A percentile compares a stretch with the other conserved stretches of the same genome.
Conservation (phyloP, 345 rosid species). For the Hirschfeldia incana region DNA sequence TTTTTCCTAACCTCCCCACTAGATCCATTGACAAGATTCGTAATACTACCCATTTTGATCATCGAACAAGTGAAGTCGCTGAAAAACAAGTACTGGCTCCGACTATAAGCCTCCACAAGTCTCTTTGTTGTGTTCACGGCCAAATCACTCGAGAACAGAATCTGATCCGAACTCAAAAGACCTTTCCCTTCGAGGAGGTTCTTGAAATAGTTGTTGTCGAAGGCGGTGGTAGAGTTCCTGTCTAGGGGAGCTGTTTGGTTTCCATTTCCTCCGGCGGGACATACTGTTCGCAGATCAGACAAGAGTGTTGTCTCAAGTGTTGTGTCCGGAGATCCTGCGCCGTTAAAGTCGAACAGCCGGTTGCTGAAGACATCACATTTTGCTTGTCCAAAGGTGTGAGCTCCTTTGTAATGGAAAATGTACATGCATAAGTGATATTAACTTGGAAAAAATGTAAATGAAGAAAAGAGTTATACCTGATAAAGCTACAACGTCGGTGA, state of each 20-base stretch:
- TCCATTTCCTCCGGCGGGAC: slow-evolving; percentile 54
- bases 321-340: slow-evolving; percentile 45
- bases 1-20: slow-evolving; percentile 60
- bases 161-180: slow-evolving; percentile 61
- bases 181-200: slow-evolving; percentile 61
- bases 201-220: slow-evolving; percentile 67
- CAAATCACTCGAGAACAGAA: slow-evolving; percentile 50
- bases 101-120: slow-evolving; percentile 54
- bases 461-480: slow-evolving; percentile 41
- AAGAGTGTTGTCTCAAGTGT: slow-evolving; percentile 51
- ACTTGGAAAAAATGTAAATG: too few relatives aligned
- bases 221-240: slow-evolving; percentile 50
- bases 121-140: slow-evolving; percentile 53
- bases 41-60: slow-evolving; percentile 71
- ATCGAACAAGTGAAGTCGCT: slow-evolving; percentile 54
- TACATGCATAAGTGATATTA: neutral
- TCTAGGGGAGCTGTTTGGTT: slow-evolving; percentile 51
- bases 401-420: slow-evolving; percentile 41
- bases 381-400: slow-evolving; percentile 68
- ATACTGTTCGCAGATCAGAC: slow-evolving; percentile 46
- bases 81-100: slow-evolving; percentile 43
- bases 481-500: slow-evolving; percentile 64
- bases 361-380: slow-evolving; percentile 55
- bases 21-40: slow-evolving; percentile 50
- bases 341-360: slow-evolving; percentile 57